Evolutionary conservation across 208 protist genomes (phyloP).

Genomic region (Angomonas ambiguus): DNA sequence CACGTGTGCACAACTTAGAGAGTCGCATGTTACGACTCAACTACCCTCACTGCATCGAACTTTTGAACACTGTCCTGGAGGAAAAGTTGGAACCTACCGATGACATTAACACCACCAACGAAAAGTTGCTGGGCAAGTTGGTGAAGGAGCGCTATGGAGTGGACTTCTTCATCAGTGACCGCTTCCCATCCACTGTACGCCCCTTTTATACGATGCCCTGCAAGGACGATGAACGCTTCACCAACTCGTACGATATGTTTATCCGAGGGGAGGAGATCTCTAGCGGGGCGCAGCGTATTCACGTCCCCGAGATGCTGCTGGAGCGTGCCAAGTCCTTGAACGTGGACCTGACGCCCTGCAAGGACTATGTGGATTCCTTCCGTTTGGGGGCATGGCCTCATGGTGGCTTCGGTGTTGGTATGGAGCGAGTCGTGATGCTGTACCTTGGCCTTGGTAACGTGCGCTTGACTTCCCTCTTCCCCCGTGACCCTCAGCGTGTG

Average conservation of each 20-base stretch:
- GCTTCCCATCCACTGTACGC: slow-evolving; percentile 94
- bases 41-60: slow-evolving; percentile 91
- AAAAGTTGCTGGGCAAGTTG: slow-evolving; percentile 95
- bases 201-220: slow-evolving; percentile 99
- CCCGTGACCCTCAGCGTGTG: slow-evolving; percentile 96
- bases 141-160: slow-evolving; percentile 98
- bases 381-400: slow-evolving; percentile 97
- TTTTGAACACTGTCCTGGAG: slow-evolving; percentile 88
- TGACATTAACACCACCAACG: slow-evolving; percentile 94
- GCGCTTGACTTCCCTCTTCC: slow-evolving; percentile 97
- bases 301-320: slow-evolving; percentile 94
- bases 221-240: slow-evolving; percentile 87
- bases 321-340: slow-evolving; percentile 68
- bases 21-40: slow-evolving; percentile 87
- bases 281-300: slow-evolving; percentile 99
- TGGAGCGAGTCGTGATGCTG: slow-evolving; percentile 99
- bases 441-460: slow-evolving; percentile 99
- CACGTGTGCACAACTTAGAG: slow-evolving; percentile 69
- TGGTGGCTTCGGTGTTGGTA: slow-evolving; percentile 98
- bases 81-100: slow-evolving; percentile 82
- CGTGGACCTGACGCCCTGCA: slow-evolving; percentile 86
- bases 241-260: slow-evolving; percentile 99
- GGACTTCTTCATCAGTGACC: slow-evolving; percentile 99
- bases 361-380: slow-evolving; percentile 98
- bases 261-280: slow-evolving; percentile 99